Evolutionary conservation across 2,329 filamentous ascomycete species (phyloP), one percentile per base, ranked within the genome.

Genomic region (Monosporascus sp.): DNA sequence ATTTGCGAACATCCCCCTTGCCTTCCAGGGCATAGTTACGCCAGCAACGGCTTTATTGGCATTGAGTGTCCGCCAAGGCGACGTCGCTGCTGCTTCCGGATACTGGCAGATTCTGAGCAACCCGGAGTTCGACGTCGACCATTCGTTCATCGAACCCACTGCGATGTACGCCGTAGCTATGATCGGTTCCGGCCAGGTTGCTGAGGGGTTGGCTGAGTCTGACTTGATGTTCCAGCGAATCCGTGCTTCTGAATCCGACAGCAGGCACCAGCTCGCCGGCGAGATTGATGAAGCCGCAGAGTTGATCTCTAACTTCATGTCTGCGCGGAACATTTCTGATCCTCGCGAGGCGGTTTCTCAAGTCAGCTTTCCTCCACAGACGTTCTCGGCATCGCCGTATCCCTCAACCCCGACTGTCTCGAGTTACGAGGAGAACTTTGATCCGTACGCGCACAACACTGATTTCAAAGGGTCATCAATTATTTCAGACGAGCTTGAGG

Each of bases 391-490:
- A n/a, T 80, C 79, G 5, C 74, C 80, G 11, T 83, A 76, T 54
- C 68, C 81, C 45, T 77, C 82, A 1, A 78, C 82, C 11, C 74
- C 79, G 3, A 79, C 79, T 7, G 77, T 81, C 7, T 79, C 85
- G 5, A 81, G 82, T 51, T 86, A 84, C 54, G 88, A 95, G 64
- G 93, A 97, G 60, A 86, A 85, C 7, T 95, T 88, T 64, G 94
- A 99, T 66, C 94, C 94, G 1, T 96, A 97, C 67, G 90, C 88
- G 16, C 85, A 89, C 64, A 91, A 83, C 60, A 96, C 91, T 36
- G 94, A 99, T 70, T 93, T 94, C 77, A 93, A 93, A 72, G 92
- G 91, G 41, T 97, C 94, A 14, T 87, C 91, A 17, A 79, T 91
- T 54, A 97, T 97, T 65, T 90, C 91, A 0, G 92, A 97, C 59